These are phyloP conservation scores for Eustoma russellianum DNA, from an alignment of 257 asterid species.

Conservation along the genomic window DNA sequence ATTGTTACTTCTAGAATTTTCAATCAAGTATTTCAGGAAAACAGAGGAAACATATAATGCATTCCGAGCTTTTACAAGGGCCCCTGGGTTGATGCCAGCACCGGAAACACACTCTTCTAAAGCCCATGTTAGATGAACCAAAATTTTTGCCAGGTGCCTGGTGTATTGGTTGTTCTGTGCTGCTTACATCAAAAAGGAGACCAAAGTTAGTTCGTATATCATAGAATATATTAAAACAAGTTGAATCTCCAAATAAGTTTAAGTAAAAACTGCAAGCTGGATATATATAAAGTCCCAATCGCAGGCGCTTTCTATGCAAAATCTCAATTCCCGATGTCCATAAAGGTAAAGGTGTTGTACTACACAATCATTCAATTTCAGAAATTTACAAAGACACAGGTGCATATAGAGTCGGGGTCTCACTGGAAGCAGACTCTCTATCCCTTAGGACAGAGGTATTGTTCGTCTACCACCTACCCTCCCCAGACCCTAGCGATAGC, in stretches of 20 bases:
- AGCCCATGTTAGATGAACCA: slow-evolving; percentile 81
- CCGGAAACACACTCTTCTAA: slow-evolving; percentile 77
- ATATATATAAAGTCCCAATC: too few relatives aligned
- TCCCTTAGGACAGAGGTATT: too few relatives aligned
- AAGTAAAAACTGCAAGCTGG: not conserved
- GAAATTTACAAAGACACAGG: too few relatives aligned
- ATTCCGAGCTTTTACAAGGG: slow-evolving; percentile 65
- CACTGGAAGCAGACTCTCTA: too few relatives aligned
- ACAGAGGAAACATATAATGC: slow-evolving; percentile 75
- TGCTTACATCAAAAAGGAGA: slow-evolving; percentile 26
- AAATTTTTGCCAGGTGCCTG: slow-evolving; percentile 80
- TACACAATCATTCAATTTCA: too few relatives aligned
- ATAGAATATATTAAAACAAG: too few relatives aligned
- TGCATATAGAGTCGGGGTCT: too few relatives aligned
- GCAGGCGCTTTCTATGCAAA: too few relatives aligned
- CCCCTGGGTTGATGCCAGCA: slow-evolving; percentile 47
- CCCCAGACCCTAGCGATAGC: too few relatives aligned
- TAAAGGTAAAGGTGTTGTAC: too few relatives aligned
- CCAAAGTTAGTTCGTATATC: not conserved
- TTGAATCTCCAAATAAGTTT: not conserved
- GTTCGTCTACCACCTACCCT: too few relatives aligned
- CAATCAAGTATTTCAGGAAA: slow-evolving; percentile 77
- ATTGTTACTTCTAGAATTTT: slow-evolving; percentile 57
- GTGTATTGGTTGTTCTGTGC: slow-evolving; percentile 72
- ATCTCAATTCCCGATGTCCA: too few relatives aligned